Conservation (phyloP, 345 rosid genomes). For the Isatis tinctoria region DNA sequence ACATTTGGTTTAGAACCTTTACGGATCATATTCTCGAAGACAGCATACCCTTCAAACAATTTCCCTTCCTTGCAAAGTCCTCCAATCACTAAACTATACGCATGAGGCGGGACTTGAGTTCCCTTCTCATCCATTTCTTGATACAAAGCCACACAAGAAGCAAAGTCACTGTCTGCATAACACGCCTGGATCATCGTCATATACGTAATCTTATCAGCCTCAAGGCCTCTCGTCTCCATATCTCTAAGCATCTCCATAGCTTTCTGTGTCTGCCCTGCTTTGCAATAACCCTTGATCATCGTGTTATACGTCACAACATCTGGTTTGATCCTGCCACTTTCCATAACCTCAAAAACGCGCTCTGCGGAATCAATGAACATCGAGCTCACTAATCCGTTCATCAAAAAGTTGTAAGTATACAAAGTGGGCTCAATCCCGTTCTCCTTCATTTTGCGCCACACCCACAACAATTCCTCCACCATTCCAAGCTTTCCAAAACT, state of each 20-base stretch:
- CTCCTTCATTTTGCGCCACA: constrained; percentile 87
- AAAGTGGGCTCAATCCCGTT: constrained; percentile 74
- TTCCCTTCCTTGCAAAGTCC: constrained; percentile 81
- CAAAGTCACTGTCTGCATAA: constrained; percentile 63
- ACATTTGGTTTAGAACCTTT: constrained; percentile 62
- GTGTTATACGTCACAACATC: constrained; percentile 77
- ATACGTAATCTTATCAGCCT: constrained; percentile 77
- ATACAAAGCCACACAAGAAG: constrained; percentile 65
- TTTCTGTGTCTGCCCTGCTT: constrained; percentile 58
- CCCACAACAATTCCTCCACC: constrained; percentile 93
- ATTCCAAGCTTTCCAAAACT: constrained; percentile 78
- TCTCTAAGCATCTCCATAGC: constrained; percentile 57
- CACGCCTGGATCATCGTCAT: constrained; percentile 81
- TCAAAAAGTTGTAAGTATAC: constrained; percentile 66
- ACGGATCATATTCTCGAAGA: constrained; percentile 60
- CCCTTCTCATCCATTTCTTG: constrained; percentile 84
- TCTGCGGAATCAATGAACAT: constrained; percentile 74
- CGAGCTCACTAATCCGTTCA: constrained; percentile 71
- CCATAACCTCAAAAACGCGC: constrained; percentile 73
- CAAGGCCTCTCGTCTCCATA: constrained; percentile 65
- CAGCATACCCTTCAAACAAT: constrained; percentile 58
- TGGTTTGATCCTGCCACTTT: constrained; percentile 56
- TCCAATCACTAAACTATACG: constrained; percentile 69
- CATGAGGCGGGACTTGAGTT: constrained; percentile 68
- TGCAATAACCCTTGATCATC: constrained; percentile 82